Evolutionary conservation across 495 filamentous ascomycete genomes (phyloP), one percentile per base, ranked within the genome.

Genomic region (Penicillium simplicissimum): DNA sequence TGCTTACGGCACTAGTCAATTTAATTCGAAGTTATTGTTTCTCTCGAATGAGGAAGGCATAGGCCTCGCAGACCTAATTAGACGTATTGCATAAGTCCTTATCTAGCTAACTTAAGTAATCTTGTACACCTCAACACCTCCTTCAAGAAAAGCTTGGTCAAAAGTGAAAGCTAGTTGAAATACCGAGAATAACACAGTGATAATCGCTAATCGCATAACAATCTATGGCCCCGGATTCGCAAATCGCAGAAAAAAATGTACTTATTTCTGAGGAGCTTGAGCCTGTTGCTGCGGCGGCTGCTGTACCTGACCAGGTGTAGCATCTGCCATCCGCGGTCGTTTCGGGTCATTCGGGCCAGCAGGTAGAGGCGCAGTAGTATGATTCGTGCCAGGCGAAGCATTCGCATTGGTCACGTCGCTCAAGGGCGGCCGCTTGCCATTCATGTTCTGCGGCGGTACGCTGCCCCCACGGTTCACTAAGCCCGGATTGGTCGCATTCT

Each of bases 401-500:
- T 69, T 65, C n/a, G 72, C 73, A 63, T 82, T 82, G 4, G 82
- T 83, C 34, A 84, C 79, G 60, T 84, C 82, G n/a, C 66, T 75
- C 55, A 84, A 62, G 1, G 81, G 82, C 21, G 79, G 77, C 31
- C 79, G 70, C 62, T 82, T 82, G 11, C 76, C 77, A 38, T 79
- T 79, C 1, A 68, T 25, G 53, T 76, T 77, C 36, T 73, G 71
- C 13, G 74, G 71, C 8, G 63, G 68, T 8, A 71, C 58, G 13
- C 62, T 67, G n/a, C 15, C 57, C n/a, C 47, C 65, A 52, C 71
- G 59, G 21, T 67, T 69, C 17, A 59, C 37, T 5, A 49, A 53
- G 2, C 59, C 53, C n/a, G 67, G 54, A 31, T 66, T 71, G 15
- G 62, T 57, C 15, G 60, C 59, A 52, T 57, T 70, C 51, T 67